Evolutionary conservation across 305 asterid species (phyloP).

Genomic region (Fraxinus xanthoxyloides): DNA sequence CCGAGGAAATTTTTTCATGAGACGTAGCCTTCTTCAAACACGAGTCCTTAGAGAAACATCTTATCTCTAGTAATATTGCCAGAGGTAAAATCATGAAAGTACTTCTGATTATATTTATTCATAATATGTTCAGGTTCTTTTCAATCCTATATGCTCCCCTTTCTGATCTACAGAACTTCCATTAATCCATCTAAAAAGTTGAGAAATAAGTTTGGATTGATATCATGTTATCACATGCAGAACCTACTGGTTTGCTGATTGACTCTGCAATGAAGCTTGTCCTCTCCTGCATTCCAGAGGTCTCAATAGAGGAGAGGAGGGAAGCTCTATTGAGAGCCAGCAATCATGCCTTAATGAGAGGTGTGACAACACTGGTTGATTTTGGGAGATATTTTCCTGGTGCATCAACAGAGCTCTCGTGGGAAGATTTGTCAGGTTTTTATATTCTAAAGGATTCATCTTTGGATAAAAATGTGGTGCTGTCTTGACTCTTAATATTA

Average conservation of each 20-base stretch:
- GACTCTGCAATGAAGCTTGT: slow-evolving; percentile 95
- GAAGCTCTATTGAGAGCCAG: slow-evolving; percentile 82
- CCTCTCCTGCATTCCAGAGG: slow-evolving; percentile 62
- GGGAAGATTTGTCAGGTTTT: slow-evolving; percentile 96
- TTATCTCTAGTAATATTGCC: not conserved
- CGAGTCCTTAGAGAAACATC: not conserved
- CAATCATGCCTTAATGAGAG: slow-evolving; percentile 67
- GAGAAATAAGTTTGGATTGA: slow-evolving; percentile 1
- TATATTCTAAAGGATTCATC: slow-evolving; percentile 4
- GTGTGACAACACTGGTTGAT: slow-evolving; percentile 92
- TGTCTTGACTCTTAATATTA: slow-evolving; percentile 12
- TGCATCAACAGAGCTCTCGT: slow-evolving; percentile 56
- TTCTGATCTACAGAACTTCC: slow-evolving; percentile 11
- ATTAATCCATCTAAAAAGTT: not conserved
- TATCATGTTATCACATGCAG: slow-evolving; percentile 48
- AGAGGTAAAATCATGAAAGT: not conserved
- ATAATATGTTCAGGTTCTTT: not conserved
- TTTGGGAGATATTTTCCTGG: slow-evolving; percentile 92
- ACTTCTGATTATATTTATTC: slow-evolving; percentile 6
- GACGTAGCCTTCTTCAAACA: not conserved
- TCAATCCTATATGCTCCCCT: not conserved
- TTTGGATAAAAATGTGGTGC: not conserved
- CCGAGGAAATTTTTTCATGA: not conserved
- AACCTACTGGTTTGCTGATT: slow-evolving; percentile 82
- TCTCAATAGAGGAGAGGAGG: slow-evolving; percentile 71